A percentile compares a stretch with the other conserved stretches of the same genome.
Conservation (phyloP, 768 basidiomycete genomes). For the Leccinum ochraceum region DNA sequence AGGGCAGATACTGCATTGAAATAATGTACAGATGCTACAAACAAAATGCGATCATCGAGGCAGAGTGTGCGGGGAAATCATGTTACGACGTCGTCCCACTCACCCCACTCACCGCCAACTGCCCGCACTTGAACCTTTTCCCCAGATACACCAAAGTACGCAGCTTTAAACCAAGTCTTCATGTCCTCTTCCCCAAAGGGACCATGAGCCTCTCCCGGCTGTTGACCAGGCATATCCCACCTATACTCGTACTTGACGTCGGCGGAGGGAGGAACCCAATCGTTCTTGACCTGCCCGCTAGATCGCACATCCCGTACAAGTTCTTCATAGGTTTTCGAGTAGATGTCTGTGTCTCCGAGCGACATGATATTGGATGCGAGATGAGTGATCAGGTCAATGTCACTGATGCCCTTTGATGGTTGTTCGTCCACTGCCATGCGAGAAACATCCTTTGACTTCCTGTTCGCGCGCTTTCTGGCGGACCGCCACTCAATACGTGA, state of each 20-base stretch:
- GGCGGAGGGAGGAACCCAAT: slow-evolving; percentile 78
- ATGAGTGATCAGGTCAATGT: slow-evolving; percentile 81
- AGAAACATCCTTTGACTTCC: slow-evolving; percentile 34
- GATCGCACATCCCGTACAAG: slow-evolving; percentile 74
- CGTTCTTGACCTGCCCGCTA: slow-evolving; percentile 63
- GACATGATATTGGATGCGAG: slow-evolving; percentile 88
- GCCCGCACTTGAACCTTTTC: slow-evolving; percentile 76
- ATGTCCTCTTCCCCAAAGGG: slow-evolving; percentile 83
- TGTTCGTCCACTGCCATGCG: slow-evolving; percentile 55
- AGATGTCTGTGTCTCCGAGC: slow-evolving; percentile 82
- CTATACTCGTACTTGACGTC: slow-evolving; percentile 79
- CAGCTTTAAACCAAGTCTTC: slow-evolving; percentile 74
- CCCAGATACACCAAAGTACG: slow-evolving; percentile 77
- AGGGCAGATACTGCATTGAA: background rate
- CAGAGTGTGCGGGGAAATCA: slow-evolving; percentile 26
- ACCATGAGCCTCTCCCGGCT: slow-evolving; percentile 62
- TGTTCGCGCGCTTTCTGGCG: slow-evolving; percentile 32
- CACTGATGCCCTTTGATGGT: slow-evolving; percentile 38
- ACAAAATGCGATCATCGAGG: background rate
- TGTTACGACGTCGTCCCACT: slow-evolving; percentile 66
- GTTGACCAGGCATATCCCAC: slow-evolving; percentile 63
- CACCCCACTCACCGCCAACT: slow-evolving; percentile 70
- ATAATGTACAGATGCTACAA: slow-evolving; percentile 19
- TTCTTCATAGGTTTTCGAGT: slow-evolving; percentile 84
- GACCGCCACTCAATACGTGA: slow-evolving; percentile 4